Conservation (phyloP, 148 eudicot genomes). For the Euryodendron excelsum region DNA sequence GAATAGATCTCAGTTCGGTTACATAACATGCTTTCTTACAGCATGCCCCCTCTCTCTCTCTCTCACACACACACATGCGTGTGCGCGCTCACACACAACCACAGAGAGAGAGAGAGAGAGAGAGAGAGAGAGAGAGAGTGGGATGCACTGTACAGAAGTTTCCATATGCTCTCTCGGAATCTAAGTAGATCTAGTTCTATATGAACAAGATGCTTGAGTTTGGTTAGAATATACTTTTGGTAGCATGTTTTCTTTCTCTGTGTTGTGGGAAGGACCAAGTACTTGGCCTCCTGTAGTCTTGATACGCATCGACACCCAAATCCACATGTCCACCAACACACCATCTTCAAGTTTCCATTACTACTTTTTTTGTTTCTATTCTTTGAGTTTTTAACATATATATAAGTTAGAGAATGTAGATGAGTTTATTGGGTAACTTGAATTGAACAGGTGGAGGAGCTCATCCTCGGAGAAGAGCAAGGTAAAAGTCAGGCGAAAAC, state of each 20-base stretch:
- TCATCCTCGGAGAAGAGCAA: constrained; percentile 40
- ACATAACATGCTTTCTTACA: no score
- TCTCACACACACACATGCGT: no score
- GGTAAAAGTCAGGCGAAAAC: constrained; percentile 68
- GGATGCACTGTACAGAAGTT: not conserved
- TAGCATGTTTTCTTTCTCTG: not conserved
- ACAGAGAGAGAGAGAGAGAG: no score
- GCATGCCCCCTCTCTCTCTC: not conserved
- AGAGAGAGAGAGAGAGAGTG: not conserved
- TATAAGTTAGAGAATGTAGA: not conserved
- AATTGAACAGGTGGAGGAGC: constrained; percentile 45
- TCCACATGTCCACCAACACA: not conserved
- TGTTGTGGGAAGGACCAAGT: not conserved
- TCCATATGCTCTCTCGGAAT: not conserved
- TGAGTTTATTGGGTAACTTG: not conserved
- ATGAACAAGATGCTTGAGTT: constrained; percentile 1
- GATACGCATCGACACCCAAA: not conserved
- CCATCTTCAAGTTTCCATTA: not conserved
- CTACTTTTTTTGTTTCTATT: not conserved
- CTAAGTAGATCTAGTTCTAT: constrained; percentile 10
- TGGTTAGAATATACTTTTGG: not conserved
- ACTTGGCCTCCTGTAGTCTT: not conserved
- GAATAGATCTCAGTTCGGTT: constrained; percentile 4
- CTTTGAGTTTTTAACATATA: not conserved
- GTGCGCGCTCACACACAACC: no score